Evolutionary conservation across 2,329 filamentous ascomycete species (phyloP), one percentile per base, ranked within the genome.

Genomic region (Cercospora zeae-maydis): DNA sequence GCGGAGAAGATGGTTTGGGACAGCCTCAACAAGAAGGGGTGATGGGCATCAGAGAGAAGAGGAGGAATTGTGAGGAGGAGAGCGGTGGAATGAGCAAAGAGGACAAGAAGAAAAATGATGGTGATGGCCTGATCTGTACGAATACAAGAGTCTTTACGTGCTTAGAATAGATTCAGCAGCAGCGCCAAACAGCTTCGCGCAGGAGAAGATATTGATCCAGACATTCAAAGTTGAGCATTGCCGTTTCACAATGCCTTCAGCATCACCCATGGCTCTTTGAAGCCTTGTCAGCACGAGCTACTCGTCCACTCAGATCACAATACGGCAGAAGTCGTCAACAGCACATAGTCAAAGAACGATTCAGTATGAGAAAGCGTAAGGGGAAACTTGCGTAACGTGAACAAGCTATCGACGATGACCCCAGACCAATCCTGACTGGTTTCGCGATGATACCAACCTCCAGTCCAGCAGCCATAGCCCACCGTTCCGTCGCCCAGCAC

Each of bases 1-100:
- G 75, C 78, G 49, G 80, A 82, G 70, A 76, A 77, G 59, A 77
- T 77, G 71, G 77, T 80, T 51, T 82, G 80, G 80, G 79, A 72
- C 73, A 74, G 75, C 64, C 77, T 82, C 58, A 80, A 80, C 71
- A 63, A 64, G 57, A 42, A 36, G 19, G 39, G 24, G 45, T 36
- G 34, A 30, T 30, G 36, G 34, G 24, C 9, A 4, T n/a, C 11
- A 36, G 34, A 21, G 13, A 30, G 24, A 51, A n/a, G 47, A 51
- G 27, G 47, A 52, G n/a, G 47, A 30, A 36, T n/a, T 24, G 39
- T 11, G 19, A 10, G 21, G 10, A 5, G 6, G 2, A 11, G 13
- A 45, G 1, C 13, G 9, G 21, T 45, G 24, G 24, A 27, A 6
- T 27, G 24, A 6, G 24, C 3, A 6, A 27, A 27, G 39, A 45